Percentiles rank a stretch among this genome's conserved stretches.
Evolutionary conservation across 202 grass and related monocot genomes (phyloP).

Genomic region (Digitaria exilis): DNA sequence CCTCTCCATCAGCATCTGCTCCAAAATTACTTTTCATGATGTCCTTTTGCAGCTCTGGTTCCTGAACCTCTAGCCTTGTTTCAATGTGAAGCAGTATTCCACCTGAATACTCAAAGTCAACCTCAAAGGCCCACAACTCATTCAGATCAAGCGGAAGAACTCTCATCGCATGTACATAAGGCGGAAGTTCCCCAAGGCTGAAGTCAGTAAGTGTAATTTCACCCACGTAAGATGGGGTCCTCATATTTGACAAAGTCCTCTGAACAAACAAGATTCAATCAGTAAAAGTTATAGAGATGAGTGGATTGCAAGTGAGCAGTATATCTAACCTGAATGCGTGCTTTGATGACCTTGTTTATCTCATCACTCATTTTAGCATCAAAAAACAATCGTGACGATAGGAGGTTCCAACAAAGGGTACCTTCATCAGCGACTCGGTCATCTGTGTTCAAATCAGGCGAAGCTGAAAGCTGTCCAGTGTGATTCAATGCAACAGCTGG

Average conservation of each 20-base stretch:
- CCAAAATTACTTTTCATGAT: conserved; percentile 68
- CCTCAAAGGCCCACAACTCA: conserved; percentile 88
- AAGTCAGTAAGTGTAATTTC: conserved; percentile 78
- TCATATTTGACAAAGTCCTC: conserved; percentile 76
- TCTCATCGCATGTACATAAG: conserved; percentile 81
- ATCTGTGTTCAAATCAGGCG: conserved; percentile 49
- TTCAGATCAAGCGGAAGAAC: conserved; percentile 74
- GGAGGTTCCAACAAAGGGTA: conserved; percentile 86
- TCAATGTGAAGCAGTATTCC: conserved; percentile 75
- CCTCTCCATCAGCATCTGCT: conserved; percentile 60
- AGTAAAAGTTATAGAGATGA: conserved; percentile 32
- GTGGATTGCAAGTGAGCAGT: conserved; percentile 15
- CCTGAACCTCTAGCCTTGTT: conserved; percentile 88
- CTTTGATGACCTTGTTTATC: conserved; percentile 75
- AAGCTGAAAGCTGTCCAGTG: conserved; percentile 38
- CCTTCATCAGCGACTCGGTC: conserved; percentile 70
- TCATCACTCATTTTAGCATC: conserved; percentile 78
- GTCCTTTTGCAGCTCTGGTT: conserved; percentile 85
- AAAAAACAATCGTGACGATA: conserved; percentile 88
- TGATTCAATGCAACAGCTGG: conserved; percentile 45
- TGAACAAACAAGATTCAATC: conserved; percentile 46
- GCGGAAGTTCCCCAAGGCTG: conserved; percentile 76
- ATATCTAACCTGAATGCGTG: conserved; percentile 83
- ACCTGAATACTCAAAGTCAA: conserved; percentile 85
- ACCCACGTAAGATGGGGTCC: conserved; percentile 80